Conservation (phyloP, 108 stramenopile species). For the Halocafeteria seosinensis region DNA sequence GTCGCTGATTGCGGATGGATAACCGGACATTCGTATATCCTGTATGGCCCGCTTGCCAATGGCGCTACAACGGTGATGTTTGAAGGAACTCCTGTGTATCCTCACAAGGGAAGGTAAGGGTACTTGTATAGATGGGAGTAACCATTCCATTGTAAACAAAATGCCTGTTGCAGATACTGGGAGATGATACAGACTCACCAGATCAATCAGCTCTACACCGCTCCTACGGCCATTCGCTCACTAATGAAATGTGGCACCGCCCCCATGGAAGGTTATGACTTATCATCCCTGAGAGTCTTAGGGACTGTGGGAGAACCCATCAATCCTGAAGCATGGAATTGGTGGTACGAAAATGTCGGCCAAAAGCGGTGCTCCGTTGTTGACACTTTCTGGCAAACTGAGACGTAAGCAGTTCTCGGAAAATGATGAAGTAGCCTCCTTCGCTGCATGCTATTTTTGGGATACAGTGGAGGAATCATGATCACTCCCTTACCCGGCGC, state of each 20-base stretch:
- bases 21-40: too few relatives aligned
- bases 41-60: too few relatives aligned
- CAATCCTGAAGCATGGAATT: conserved; percentile 94
- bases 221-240: conserved; percentile 87
- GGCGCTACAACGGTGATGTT: too few relatives aligned
- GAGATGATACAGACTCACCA: conserved; percentile 69
- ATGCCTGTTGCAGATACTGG: conserved; percentile 74
- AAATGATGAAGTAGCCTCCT: too few relatives aligned
- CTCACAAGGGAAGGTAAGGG: too few relatives aligned
- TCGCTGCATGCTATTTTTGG: too few relatives aligned
- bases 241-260: conserved; percentile 77
- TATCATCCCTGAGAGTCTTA: conserved; percentile 58
- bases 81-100: too few relatives aligned
- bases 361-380: conserved; percentile 62
- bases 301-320: conserved; percentile 96
- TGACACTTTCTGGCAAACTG: conserved; percentile 97
- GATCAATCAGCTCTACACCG: conserved; percentile 70
- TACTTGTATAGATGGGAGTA: too few relatives aligned
- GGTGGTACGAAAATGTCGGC: conserved; percentile 85
- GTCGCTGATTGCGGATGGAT: conserved; percentile 93
- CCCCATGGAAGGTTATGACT: conserved; percentile 57
- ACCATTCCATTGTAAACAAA: too few relatives aligned
- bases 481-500: conserved; percentile 76
- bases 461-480: conserved; percentile 87
- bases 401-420: too few relatives aligned